Evolutionary conservation across 768 basidiomycete genomes (phyloP).

Genomic region (Mycena chlorophos): DNA sequence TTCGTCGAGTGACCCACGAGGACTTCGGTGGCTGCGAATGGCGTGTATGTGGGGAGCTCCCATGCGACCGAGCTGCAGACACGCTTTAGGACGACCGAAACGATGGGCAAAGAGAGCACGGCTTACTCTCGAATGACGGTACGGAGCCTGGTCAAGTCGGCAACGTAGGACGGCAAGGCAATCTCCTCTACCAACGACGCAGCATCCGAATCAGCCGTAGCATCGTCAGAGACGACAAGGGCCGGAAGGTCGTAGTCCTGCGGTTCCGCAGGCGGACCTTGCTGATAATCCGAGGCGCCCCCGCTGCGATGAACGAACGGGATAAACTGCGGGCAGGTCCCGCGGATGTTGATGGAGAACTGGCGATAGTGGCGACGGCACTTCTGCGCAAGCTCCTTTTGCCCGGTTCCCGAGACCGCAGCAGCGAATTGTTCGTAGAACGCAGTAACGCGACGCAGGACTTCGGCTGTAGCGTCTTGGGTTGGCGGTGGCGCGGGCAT

Average conservation of each 20-base stretch:
- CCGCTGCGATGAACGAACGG: conserved; percentile 13
- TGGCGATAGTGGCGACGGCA: conserved; percentile 33
- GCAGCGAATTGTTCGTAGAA: conserved; percentile 45
- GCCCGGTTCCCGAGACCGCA: conserved; percentile 32
- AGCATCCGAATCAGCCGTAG: neutral
- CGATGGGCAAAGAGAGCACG: neutral
- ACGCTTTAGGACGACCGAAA: neutral
- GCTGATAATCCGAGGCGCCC: neutral
- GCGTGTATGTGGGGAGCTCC: conserved; percentile 44
- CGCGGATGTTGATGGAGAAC: conserved; percentile 37
- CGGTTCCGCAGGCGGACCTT: conserved; percentile 2
- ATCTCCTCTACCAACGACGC: neutral
- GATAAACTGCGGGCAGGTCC: conserved; percentile 43
- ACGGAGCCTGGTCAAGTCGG: conserved; percentile 37
- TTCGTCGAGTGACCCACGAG: conserved; percentile 37
- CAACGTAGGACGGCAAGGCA: conserved; percentile 7
- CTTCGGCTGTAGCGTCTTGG: conserved; percentile 45
- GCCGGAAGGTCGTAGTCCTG: neutral
- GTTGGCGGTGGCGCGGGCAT: conserved; percentile 44
- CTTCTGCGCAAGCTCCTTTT: conserved; percentile 38
- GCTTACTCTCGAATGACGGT: conserved; percentile 37
- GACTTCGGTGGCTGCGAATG: conserved; percentile 39
- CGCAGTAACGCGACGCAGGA: conserved; percentile 41
- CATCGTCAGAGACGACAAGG: neutral
- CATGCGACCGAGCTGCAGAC: conserved; percentile 40